phyloP scores from a whole-genome alignment of 2,329 filamentous ascomycete genomes.

The Leptosphaerulina australis region DNA sequence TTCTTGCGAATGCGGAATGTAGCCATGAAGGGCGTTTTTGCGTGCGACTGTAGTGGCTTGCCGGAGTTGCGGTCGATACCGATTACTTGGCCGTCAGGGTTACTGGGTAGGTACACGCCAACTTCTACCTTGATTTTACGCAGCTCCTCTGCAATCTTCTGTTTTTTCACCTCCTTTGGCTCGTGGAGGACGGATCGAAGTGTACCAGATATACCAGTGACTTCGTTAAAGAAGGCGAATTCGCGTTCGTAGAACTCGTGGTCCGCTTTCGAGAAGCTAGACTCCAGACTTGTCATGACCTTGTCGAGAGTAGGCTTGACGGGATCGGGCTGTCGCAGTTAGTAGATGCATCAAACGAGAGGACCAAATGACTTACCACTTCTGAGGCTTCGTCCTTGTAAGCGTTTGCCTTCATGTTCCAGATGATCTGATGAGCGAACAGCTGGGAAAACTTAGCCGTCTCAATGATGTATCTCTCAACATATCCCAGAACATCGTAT shows the following conservation, averaged over 20 bases:
- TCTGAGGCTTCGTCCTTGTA: slow-evolving; percentile 96
- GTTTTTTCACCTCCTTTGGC: slow-evolving; percentile 95
- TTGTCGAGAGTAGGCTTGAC: slow-evolving; percentile 93
- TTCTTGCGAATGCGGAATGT: slow-evolving; percentile 95
- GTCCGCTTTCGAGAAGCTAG: slow-evolving; percentile 79
- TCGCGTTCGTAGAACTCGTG: slow-evolving; percentile 89
- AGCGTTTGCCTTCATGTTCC: slow-evolving; percentile 99
- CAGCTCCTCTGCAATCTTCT: slow-evolving; percentile 98
- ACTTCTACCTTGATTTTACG: slow-evolving; percentile 97
- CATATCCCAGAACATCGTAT: slow-evolving; percentile 91
- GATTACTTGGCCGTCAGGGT: slow-evolving; percentile 95
- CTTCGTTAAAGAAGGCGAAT: slow-evolving; percentile 97
- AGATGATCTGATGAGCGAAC: slow-evolving; percentile 99
- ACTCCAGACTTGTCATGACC: slow-evolving; percentile 83
- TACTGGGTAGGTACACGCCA: slow-evolving; percentile 94
- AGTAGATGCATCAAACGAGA: neutral
- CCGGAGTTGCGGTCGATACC: slow-evolving; percentile 98
- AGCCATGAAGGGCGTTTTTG: slow-evolving; percentile 98
- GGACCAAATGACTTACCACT: slow-evolving; percentile 63
- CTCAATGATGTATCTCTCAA: slow-evolving; percentile 94
- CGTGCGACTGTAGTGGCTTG: slow-evolving; percentile 95
- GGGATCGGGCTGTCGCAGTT: slow-evolving; percentile 70
- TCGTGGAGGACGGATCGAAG: slow-evolving; percentile 91
- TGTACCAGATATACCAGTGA: slow-evolving; percentile 94
- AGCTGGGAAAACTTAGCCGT: slow-evolving; percentile 97